Percentiles rank a stretch among this genome's conserved stretches.
Evolutionary conservation across 2,329 filamentous ascomycete genomes (phyloP).

Genomic region (Trichoderma brevicompactum): DNA sequence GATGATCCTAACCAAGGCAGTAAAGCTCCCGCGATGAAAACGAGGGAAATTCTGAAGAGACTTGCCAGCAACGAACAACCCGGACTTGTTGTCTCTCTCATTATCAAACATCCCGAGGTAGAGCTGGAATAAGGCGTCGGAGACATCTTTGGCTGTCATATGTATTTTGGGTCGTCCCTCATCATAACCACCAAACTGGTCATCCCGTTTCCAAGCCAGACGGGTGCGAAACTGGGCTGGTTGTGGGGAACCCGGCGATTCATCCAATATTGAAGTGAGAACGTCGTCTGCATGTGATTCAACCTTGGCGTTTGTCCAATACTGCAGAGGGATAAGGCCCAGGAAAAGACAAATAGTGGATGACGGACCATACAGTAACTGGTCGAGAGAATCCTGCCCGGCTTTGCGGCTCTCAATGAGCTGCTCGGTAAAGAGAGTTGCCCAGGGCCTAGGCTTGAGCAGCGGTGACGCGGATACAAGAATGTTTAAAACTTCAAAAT

Average conservation of each 20-base stretch:
- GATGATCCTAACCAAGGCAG: conserved; percentile 46
- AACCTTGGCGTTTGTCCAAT: conserved; percentile 54
- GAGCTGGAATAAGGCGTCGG: conserved; percentile 45
- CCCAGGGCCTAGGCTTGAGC: conserved; percentile 48
- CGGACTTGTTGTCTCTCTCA: neutral
- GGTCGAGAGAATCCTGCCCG: conserved; percentile 42
- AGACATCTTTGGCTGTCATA: conserved; percentile 46
- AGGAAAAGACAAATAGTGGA: conserved; percentile 54
- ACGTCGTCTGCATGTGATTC: conserved; percentile 48
- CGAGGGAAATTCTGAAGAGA: conserved; percentile 35
- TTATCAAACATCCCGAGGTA: conserved; percentile 53
- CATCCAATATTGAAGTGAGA: conserved; percentile 28
- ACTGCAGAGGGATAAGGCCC: conserved; percentile 54
- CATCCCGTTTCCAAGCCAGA: conserved; percentile 45
- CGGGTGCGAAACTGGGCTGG: conserved; percentile 37
- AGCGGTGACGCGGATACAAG: conserved; percentile 52
- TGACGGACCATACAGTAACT: conserved; percentile 52
- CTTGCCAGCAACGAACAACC: neutral
- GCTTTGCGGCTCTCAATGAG: conserved; percentile 42
- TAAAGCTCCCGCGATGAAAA: conserved; percentile 48
- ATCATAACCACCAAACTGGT: conserved; percentile 37
- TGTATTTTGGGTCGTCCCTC: conserved; percentile 35
- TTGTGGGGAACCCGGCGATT: neutral
- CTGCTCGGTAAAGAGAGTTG: conserved; percentile 55
- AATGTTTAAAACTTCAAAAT: conserved; percentile 46